Conservation (phyloP, 208 protist genomes). For the Trypanosomatidae sp. region DNA sequence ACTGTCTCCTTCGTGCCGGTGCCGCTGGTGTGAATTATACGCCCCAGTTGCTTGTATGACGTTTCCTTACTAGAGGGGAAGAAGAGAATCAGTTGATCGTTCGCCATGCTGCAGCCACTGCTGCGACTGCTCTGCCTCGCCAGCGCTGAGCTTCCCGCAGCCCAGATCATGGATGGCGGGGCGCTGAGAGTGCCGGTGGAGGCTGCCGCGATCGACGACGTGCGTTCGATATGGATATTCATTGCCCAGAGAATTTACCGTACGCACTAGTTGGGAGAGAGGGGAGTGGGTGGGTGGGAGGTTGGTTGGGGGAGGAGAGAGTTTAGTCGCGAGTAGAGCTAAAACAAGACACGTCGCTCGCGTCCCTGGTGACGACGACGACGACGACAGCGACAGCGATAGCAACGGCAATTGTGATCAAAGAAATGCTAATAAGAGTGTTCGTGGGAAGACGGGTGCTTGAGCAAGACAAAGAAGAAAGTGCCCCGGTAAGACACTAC, state of each 20-base stretch:
- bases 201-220: not conserved
- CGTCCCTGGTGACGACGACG: not conserved
- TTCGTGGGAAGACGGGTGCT: not conserved
- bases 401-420: not conserved
- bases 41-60: not conserved
- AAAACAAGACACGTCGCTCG: not conserved
- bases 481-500: not conserved
- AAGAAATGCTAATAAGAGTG: not conserved
- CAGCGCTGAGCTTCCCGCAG: not conserved
- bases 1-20: not conserved
- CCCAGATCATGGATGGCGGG: not conserved
- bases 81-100: slow-evolving; percentile 2
- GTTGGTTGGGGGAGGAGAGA: not conserved
- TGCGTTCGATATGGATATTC: not conserved
- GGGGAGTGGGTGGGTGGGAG: not conserved
- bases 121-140: not conserved
- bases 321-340: not conserved
- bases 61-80: not conserved
- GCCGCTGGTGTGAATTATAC: not conserved
- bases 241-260: not conserved
- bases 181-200: not conserved
- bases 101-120: not conserved
- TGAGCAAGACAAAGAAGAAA: not conserved
- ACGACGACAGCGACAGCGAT: not conserved
- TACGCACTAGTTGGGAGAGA: not conserved